phyloP scores from a whole-genome alignment of 179 eudicot species.

The Heliamphora pulchella region DNA sequence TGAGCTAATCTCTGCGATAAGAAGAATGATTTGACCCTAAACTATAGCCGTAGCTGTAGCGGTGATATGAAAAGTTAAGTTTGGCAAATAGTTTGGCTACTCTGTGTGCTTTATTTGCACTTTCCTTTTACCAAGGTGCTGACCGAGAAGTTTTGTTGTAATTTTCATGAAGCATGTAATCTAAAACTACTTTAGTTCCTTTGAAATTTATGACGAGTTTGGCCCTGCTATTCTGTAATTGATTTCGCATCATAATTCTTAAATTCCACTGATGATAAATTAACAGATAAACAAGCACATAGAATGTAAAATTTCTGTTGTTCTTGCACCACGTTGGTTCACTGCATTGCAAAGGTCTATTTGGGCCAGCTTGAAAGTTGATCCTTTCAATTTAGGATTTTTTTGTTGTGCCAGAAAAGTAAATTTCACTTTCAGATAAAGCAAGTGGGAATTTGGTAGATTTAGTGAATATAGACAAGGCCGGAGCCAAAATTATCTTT shows the following conservation, averaged over 20 bases:
- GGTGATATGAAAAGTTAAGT: background rate
- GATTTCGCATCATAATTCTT: background rate
- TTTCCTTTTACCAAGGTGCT: background rate
- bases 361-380: background rate
- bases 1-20: background rate
- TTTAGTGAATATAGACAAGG: background rate
- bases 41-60: background rate
- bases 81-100: background rate
- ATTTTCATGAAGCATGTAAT: background rate
- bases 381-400: background rate
- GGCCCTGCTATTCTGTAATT: background rate
- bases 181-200: background rate
- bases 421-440: background rate
- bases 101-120: background rate
- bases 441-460: slow-evolving; percentile 2
- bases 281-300: background rate
- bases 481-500: no score
- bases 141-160: background rate
- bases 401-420: background rate
- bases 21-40: background rate
- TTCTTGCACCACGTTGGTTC: background rate
- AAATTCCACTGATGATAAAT: background rate
- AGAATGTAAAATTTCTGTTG: background rate
- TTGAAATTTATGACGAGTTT: background rate
- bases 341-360: background rate